Evolutionary conservation across 2,329 filamentous ascomycete species (phyloP).

Genomic region (Trichophaea hybrida): DNA sequence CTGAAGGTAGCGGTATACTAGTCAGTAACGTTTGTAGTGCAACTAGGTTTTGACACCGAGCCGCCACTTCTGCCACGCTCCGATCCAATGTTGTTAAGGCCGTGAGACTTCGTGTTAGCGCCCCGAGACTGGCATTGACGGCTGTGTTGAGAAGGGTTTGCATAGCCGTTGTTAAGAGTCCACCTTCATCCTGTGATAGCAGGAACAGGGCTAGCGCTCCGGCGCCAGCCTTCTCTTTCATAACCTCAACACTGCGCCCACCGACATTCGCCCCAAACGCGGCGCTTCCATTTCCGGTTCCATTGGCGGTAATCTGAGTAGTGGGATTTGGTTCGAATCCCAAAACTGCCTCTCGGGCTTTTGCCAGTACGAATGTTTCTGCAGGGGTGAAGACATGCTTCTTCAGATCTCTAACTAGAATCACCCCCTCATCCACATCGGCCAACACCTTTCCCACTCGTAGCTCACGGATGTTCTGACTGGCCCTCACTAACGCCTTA

Average conservation of each 20-base stretch:
- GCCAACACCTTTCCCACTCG: slow-evolving; percentile 30
- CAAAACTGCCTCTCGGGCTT: slow-evolving; percentile 8
- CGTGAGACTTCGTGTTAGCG: slow-evolving; percentile 59
- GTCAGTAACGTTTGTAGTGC: slow-evolving; percentile 34
- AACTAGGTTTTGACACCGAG: slow-evolving; percentile 80
- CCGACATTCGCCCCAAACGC: slow-evolving; percentile 38
- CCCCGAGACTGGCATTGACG: slow-evolving; percentile 62
- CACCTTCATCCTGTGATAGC: slow-evolving; percentile 40
- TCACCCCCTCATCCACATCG: slow-evolving; percentile 33
- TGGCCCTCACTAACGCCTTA: slow-evolving; percentile 64
- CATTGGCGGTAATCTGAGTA: slow-evolving; percentile 12
- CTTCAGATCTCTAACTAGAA: slow-evolving; percentile 55
- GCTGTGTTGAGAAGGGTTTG: slow-evolving; percentile 71
- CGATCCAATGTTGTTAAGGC: slow-evolving; percentile 71
- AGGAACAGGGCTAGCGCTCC: slow-evolving; percentile 61
- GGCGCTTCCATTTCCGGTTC: not conserved
- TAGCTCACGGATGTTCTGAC: slow-evolving; percentile 62
- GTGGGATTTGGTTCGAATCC: slow-evolving; percentile 12
- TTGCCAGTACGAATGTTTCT: not conserved
- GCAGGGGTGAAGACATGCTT: slow-evolving; percentile 51
- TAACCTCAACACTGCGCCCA: slow-evolving; percentile 26
- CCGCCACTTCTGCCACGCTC: slow-evolving; percentile 65
- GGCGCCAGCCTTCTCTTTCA: slow-evolving; percentile 31
- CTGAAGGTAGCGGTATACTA: slow-evolving; percentile 31
- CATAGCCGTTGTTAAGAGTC: slow-evolving; percentile 57